A percentile compares a stretch with the other conserved stretches of the same genome.
These are phyloP conservation scores for Termitomyces eurrhizus DNA, from an alignment of 768 basidiomycete genomes.

Conservation along the genomic window DNA sequence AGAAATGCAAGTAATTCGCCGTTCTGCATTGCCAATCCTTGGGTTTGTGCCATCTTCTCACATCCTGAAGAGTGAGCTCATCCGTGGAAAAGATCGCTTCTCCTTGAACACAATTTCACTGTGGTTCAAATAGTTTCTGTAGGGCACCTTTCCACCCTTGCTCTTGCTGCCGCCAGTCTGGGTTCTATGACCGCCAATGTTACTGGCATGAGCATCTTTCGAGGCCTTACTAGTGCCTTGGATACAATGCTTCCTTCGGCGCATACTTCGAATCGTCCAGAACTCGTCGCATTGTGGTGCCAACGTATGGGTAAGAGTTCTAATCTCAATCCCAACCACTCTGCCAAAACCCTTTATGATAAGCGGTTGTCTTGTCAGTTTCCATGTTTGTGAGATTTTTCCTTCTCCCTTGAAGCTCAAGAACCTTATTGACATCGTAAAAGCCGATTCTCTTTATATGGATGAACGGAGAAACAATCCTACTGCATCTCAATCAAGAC, in stretches of 20 bases:
- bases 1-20: background rate
- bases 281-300: background rate
- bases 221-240: background rate
- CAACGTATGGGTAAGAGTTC: background rate
- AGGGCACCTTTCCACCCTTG: background rate
- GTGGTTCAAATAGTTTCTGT: background rate
- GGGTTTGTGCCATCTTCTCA: background rate
- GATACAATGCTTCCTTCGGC: background rate
- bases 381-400: background rate
- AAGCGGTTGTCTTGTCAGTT: background rate
- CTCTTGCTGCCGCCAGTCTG: background rate
- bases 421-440: background rate
- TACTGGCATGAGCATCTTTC: background rate
- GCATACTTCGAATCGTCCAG: background rate
- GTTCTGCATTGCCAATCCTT: background rate
- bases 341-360: too few species aligned
- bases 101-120: background rate
- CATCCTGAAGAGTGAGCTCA: background rate
- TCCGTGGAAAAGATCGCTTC: background rate
- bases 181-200: background rate
- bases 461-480: background rate
- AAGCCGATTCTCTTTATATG: constrained; percentile 2
- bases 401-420: background rate
- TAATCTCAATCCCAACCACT: too few species aligned
- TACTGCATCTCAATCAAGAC: constrained; percentile 4